A percentile compares a stretch with the other conserved stretches of the same genome.
Evolutionary conservation across 768 basidiomycete species (phyloP).

Genomic region (Macrolepiota dolichaula): DNA sequence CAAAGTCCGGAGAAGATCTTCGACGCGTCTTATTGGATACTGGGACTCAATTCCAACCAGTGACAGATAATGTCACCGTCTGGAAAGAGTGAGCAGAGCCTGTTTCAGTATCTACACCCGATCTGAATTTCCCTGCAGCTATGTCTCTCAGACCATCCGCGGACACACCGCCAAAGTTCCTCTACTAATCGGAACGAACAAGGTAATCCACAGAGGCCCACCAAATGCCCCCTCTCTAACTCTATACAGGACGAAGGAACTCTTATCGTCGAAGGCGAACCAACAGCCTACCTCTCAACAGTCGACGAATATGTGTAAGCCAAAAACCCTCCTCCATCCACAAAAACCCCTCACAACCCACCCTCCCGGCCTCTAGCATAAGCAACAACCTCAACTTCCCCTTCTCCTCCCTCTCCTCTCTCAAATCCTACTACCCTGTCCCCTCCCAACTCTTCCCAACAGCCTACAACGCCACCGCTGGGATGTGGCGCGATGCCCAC

Average conservation of each 20-base stretch:
- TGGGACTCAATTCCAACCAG: conserved; percentile 31
- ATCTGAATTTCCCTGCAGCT: conserved; percentile 15
- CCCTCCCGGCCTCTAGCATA: conserved; percentile 10
- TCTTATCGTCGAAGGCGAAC: conserved; percentile 30
- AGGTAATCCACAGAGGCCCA: conserved; percentile 14
- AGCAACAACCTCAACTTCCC: conserved; percentile 33
- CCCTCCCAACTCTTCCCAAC: conserved; percentile 25
- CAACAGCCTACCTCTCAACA: conserved; percentile 28
- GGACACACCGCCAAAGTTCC: conserved; percentile 28
- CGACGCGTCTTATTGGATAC: conserved; percentile 22
- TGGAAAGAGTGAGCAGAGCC: conserved; percentile 26
- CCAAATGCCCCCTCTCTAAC: background rate
- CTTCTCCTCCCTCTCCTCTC: conserved; percentile 19
- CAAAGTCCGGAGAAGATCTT: conserved; percentile 23
- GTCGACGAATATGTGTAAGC: conserved; percentile 24
- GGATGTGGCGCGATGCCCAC: conserved; percentile 32
- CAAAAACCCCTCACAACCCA: background rate
- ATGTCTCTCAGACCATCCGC: conserved; percentile 24
- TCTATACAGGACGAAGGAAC: conserved; percentile 28
- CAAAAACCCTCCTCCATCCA: background rate
- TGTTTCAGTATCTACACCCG: background rate
- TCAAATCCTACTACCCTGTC: conserved; percentile 25
- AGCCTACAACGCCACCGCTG: conserved; percentile 30
- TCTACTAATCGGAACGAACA: conserved; percentile 29
- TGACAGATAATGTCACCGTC: conserved; percentile 29